Conservation (phyloP, 768 basidiomycete species). For the Hemileccinum impolitum region DNA sequence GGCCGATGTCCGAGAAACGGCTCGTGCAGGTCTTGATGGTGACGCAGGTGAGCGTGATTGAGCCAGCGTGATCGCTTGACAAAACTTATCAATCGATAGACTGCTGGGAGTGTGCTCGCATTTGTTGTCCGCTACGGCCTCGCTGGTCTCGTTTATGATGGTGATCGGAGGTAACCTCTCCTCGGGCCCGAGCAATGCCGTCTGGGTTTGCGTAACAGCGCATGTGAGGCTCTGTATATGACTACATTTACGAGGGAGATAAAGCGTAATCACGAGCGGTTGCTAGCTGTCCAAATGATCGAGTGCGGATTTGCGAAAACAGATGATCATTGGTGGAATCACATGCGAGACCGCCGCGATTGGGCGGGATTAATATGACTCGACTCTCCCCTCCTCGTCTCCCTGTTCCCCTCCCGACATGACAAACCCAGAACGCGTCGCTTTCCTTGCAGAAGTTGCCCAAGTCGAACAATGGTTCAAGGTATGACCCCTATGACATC, state of each 20-base stretch:
- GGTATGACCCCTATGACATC: constrained; percentile 43
- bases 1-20: constrained; percentile 81
- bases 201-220: too few species aligned
- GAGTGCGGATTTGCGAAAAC: not conserved
- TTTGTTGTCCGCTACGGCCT: constrained; percentile 89
- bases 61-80: not conserved
- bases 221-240: too few species aligned
- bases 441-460: constrained; percentile 78
- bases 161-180: constrained; percentile 65
- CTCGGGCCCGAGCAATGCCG: not conserved
- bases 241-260: constrained; percentile 11
- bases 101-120: constrained; percentile 73
- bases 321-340: constrained; percentile 19
- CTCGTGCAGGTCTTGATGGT: constrained; percentile 71
- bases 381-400: constrained; percentile 20
- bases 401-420: constrained; percentile 37
- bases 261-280: constrained; percentile 23
- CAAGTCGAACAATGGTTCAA: constrained; percentile 92
- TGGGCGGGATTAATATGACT: constrained; percentile 28
- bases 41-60: constrained; percentile 55
- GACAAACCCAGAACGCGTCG: constrained; percentile 57
- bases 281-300: too few species aligned
- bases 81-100: constrained; percentile 35
- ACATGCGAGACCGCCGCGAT: constrained; percentile 11
- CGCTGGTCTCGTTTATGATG: constrained; percentile 87